Conservation (phyloP, 768 basidiomycete species). For the Boletus subcaerulescens region DNA sequence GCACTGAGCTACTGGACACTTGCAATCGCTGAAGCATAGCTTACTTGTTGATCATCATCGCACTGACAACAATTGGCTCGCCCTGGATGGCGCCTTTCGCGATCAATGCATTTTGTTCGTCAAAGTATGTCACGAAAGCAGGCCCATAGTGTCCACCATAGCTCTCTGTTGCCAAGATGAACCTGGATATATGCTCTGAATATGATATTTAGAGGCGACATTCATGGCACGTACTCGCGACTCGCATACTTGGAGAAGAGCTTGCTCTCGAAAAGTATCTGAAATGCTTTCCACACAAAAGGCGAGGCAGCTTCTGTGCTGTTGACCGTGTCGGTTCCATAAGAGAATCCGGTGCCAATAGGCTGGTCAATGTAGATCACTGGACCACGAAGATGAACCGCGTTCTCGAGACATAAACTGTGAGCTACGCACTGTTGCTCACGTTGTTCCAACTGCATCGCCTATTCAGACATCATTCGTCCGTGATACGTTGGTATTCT, state of each 20-base stretch:
- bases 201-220: neutral
- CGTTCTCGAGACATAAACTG: neutral
- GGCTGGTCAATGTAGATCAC: constrained; percentile 74
- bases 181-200: constrained; percentile 34
- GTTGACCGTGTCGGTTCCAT: constrained; percentile 55
- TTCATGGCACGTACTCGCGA: constrained; percentile 44
- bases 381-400: constrained; percentile 20
- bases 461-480: neutral
- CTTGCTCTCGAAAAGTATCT: constrained; percentile 56
- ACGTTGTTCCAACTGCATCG: constrained; percentile 59
- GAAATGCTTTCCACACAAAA: constrained; percentile 60
- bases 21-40: neutral
- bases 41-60: constrained; percentile 65
- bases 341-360: constrained; percentile 64
- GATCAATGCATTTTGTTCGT: constrained; percentile 58
- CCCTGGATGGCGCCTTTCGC: constrained; percentile 41
- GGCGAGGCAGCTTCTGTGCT: constrained; percentile 48
- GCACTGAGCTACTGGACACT: neutral
- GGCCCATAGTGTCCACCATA: constrained; percentile 71
- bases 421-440: constrained; percentile 51
- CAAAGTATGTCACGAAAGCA: constrained; percentile 60
- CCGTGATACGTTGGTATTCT: neutral
- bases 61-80: constrained; percentile 51
- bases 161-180: constrained; percentile 63
- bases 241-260: constrained; percentile 50